Base-by-base conservation (phyloP, 2,329 filamentous ascomycete genomes). In the Fusarium annulatum region DNA sequence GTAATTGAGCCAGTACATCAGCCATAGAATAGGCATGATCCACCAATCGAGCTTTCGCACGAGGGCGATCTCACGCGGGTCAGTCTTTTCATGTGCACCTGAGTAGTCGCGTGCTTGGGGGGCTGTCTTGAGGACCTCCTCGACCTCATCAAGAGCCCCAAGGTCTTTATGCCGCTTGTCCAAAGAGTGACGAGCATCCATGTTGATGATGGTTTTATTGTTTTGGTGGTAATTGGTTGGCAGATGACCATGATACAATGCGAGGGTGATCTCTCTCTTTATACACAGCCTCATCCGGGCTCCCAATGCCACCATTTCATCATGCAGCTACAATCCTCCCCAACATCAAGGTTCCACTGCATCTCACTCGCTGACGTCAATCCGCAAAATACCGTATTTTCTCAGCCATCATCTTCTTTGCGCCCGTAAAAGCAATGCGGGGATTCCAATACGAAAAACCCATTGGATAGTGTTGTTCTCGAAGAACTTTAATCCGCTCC, bases 1-100 rank as follows among this genome's bases (percentile, higher is more conserved):
- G 55, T 84, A 84, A 46, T 83, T 85, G 33, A 85, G 77, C 74
- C 82, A 85, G 71, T 85, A 86, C 78, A 67, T 67, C 21, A 67
- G 9, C 79, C 81, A 82, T 1, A 82, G 69, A 58, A 81, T 82
- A 0, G 80, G 80, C 67, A 75, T 71, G n/a, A 75, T 75, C 23
- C 69, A 76, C 38, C 63, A 57, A 18, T 75, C 73, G 10, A 75
- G 28, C 43, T 76, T 75, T 38, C 55, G 64, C 15, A 75, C 73
- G 1, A 75, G 67, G 1, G 73, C 67, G 10, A 75, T 75, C 39
- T 75, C 73, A 41, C 61, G 62, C 3, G 70, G 73, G 23, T 75
- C 70, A 0, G 73, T 76, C 38, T 75, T 75, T 6, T 55, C 61
- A 26, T 75, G 73, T 4, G 73, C 73, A 0, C 73, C 73, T 38